Percentiles rank a stretch among this genome's conserved stretches.
phyloP scores from a whole-genome alignment of 768 basidiomycete species.

The Suillus alpinus region DNA sequence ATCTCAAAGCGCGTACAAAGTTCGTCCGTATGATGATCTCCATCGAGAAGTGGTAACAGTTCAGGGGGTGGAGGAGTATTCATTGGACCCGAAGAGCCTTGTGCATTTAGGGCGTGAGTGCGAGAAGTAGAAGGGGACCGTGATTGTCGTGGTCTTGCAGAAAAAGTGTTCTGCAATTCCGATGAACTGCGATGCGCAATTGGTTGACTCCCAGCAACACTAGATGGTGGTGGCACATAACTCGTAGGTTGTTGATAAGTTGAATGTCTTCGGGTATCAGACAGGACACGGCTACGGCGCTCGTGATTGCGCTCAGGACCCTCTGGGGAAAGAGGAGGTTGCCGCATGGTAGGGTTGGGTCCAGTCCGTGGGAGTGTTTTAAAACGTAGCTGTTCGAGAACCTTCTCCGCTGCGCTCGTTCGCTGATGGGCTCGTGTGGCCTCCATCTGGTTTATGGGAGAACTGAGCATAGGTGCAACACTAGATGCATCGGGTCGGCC shows the following conservation, averaged over 20 bases:
- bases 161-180: background rate
- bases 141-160: conserved; percentile 39
- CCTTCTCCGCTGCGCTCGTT: conserved; percentile 66
- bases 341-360: conserved; percentile 11
- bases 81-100: conserved; percentile 22
- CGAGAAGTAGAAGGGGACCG: conserved; percentile 59
- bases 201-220: conserved; percentile 15
- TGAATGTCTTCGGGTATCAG: conserved; percentile 26
- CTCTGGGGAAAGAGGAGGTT: conserved; percentile 20
- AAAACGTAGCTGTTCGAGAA: conserved; percentile 61
- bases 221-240: conserved; percentile 9
- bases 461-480: conserved; percentile 19
- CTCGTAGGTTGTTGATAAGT: conserved; percentile 14
- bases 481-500: conserved; percentile 23
- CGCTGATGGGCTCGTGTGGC: conserved; percentile 38
- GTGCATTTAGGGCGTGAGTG: conserved; percentile 22
- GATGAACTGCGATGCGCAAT: background rate
- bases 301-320: conserved; percentile 14
- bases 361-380: conserved; percentile 52
- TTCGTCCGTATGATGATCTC: conserved; percentile 91
- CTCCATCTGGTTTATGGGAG: conserved; percentile 35
- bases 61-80: conserved; percentile 44
- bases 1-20: conserved; percentile 78
- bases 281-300: conserved; percentile 24
- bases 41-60: conserved; percentile 67